Base-by-base conservation (phyloP, 2,329 filamentous ascomycete species). In the Alternaria conjuncta region DNA sequence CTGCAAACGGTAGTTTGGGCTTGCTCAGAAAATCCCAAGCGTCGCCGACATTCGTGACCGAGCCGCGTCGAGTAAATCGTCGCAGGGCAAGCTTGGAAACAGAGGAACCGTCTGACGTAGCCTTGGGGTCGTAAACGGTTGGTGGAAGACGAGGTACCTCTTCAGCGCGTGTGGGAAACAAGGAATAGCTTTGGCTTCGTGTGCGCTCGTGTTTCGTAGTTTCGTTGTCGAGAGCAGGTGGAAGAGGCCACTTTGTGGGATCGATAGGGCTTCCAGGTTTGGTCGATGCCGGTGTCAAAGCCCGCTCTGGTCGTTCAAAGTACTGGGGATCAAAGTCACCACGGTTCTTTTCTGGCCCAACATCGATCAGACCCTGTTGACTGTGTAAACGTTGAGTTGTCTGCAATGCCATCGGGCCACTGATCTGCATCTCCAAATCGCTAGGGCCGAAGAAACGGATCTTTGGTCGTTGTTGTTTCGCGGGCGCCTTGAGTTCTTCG, bases 401-500 rank as follows among this genome's bases (percentile, higher is more conserved):
- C 60, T 79, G 74, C 9, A 80, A 61, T 46, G 68, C 71, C 26
- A 81, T 61, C 13, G 80, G 80, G 3, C 74, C 76, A 50, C 79
- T 81, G 61, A 82, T 82, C 57, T 77, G 78, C 76, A 81, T 79
- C 46, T 81, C 79, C 47, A 81, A 63, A 53, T 81, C 79, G 57
- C 77, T 81, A 2, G 82, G 81, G 43, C 81, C 81, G 69, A 82
- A 85, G 56, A 86, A 81, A 32, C 82, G 79, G 51, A 86, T 83
- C 56, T 81, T 80, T 55, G 84, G 82, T 80, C 84, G 71, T 77
- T 82, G 71, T 83, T 84, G 67, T 82, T 83, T 74, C 23, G 71
- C 45, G 20, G 69, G 56, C 3, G 66, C 53, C n/a, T 68, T 71
- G 70, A 79, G 83, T 83, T 78, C 83, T 82, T 75, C 82, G 81